phyloP scores from a whole-genome alignment of 345 rosid species.

The Eucalyptus grandis region DNA sequence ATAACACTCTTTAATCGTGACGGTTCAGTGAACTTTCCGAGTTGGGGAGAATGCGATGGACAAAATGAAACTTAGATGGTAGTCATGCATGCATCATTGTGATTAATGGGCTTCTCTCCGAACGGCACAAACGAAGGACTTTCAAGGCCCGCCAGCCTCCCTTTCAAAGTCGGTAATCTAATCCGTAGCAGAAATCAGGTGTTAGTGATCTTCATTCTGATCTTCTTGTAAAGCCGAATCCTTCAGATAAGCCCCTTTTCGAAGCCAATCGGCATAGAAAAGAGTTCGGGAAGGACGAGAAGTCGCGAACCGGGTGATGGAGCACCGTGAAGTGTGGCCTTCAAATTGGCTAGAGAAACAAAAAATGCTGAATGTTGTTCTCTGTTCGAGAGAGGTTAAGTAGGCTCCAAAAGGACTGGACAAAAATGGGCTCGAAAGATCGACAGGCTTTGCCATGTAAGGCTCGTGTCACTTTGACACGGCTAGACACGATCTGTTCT shows the following conservation, averaged over 20 bases:
- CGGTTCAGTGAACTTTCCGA: background rate
- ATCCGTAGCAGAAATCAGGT: background rate
- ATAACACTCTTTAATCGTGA: background rate
- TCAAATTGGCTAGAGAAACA: background rate
- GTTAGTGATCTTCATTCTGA: background rate
- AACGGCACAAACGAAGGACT: background rate
- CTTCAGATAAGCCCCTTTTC: background rate
- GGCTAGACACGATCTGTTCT: background rate
- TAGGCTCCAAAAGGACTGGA: background rate
- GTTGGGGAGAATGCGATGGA: background rate
- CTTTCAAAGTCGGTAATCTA: background rate
- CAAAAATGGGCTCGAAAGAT: background rate
- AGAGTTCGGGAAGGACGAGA: background rate
- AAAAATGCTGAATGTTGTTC: background rate
- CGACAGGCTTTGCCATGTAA: background rate
- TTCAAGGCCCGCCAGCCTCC: background rate
- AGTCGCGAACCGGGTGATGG: background rate
- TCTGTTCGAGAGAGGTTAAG: background rate
- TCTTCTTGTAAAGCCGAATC: background rate
- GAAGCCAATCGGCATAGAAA: background rate
- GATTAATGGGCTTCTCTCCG: background rate
- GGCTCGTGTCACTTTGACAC: background rate
- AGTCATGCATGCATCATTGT: background rate
- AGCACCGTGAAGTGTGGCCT: background rate
- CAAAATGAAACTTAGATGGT: background rate